These are phyloP conservation scores for Aphanomyces invadans DNA, from an alignment of 352 stramenopile genomes.

Conservation along the genomic window DNA sequence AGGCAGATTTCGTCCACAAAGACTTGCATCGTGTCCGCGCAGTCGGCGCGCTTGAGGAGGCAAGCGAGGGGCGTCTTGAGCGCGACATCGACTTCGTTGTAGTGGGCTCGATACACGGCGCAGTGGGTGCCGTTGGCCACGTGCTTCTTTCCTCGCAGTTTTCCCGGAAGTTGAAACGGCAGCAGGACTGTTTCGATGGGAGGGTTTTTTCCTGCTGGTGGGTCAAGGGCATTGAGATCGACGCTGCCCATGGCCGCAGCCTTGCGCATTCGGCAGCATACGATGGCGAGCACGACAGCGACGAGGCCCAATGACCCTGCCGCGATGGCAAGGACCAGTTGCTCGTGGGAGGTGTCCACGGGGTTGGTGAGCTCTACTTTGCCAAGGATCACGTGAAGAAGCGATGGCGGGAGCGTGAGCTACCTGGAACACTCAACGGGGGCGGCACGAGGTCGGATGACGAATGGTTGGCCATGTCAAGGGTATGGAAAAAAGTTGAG, in stretches of 20 bases:
- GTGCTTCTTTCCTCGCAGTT: background rate
- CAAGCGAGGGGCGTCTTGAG: conserved; percentile 26
- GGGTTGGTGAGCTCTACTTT: background rate
- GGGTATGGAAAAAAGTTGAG: background rate
- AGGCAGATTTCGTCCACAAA: background rate
- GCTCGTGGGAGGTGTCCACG: background rate
- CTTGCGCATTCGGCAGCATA: background rate
- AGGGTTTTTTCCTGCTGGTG: background rate
- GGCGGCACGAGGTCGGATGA: background rate
- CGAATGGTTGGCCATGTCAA: background rate
- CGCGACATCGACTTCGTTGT: conserved; percentile 26
- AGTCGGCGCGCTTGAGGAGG: background rate
- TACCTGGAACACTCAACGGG: background rate
- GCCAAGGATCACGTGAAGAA: too few species aligned
- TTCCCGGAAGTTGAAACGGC: background rate
- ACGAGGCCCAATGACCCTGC: background rate
- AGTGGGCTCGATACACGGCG: conserved; percentile 30
- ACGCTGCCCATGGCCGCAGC: background rate
- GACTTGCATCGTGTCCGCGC: background rate
- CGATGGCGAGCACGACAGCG: background rate
- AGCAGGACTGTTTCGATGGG: background rate
- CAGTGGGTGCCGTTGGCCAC: conserved; percentile 22
- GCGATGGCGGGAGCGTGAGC: too few species aligned
- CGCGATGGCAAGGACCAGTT: background rate
- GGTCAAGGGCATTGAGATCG: conserved; percentile 2